A percentile compares a stretch with the other conserved stretches of the same genome.
Conservation (phyloP, 2,329 filamentous ascomycete species). For the Sporothrix dimorphospora region DNA sequence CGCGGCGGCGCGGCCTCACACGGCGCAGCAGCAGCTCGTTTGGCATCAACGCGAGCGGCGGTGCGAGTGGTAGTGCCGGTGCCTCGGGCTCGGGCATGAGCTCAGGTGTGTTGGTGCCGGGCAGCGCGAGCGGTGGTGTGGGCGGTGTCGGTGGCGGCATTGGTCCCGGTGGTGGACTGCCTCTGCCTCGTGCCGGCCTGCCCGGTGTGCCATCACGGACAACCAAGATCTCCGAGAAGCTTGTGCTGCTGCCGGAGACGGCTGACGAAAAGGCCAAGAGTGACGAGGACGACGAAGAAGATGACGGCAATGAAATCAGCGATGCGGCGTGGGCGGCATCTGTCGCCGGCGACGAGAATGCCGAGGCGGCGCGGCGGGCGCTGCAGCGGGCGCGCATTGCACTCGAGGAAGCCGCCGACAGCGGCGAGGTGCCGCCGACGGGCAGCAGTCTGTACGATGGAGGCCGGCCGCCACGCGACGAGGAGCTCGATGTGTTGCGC, state of each 20-base stretch:
- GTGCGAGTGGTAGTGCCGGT: background rate
- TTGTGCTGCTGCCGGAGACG: slow-evolving; percentile 88
- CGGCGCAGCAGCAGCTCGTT: slow-evolving; percentile 35
- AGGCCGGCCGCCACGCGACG: slow-evolving; percentile 65
- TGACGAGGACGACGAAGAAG: slow-evolving; percentile 61
- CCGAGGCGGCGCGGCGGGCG: slow-evolving; percentile 48
- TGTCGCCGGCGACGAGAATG: slow-evolving; percentile 56
- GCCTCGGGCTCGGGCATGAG: background rate
- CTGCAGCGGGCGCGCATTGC: slow-evolving; percentile 42
- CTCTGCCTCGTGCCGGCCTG: slow-evolving; percentile 46
- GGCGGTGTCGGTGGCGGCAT: background rate
- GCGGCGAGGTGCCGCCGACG: background rate
- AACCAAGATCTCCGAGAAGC: slow-evolving; percentile 92
- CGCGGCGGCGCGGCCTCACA: slow-evolving; percentile 28
- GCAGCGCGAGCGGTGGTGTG: slow-evolving; percentile 1
- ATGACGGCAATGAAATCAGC: slow-evolving; percentile 61
- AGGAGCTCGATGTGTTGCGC: slow-evolving; percentile 66
- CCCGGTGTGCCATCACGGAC: slow-evolving; percentile 78
- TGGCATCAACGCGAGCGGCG: slow-evolving; percentile 21
- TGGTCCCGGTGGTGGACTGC: slow-evolving; percentile 32
- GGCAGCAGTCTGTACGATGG: slow-evolving; percentile 29
- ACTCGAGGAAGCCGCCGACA: slow-evolving; percentile 50
- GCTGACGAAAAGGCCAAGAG: slow-evolving; percentile 39
- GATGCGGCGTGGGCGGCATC: slow-evolving; percentile 39
- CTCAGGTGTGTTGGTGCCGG: slow-evolving; percentile 19